A percentile compares a stretch with the other conserved stretches of the same genome.
Evolutionary conservation across 345 rosid genomes (phyloP).

Genomic region (Camelina neglecta): DNA sequence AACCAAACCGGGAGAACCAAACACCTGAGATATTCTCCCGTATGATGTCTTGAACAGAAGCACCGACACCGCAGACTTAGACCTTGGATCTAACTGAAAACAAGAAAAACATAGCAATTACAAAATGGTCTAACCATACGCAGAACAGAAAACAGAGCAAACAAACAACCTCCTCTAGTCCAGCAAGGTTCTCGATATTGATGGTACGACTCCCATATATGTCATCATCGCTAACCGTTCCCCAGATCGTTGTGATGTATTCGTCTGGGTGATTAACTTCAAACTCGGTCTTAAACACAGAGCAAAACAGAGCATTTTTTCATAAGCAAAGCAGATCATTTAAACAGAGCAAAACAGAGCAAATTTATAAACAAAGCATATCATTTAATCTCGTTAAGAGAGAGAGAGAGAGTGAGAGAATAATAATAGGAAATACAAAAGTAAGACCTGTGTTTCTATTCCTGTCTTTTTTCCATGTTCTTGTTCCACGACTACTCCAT

Average conservation of each 20-base stretch:
- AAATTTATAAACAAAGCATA: too few relatives aligned
- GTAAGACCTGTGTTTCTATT: not conserved
- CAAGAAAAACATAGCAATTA: too few relatives aligned
- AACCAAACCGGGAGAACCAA: too few relatives aligned
- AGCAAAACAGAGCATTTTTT: not conserved
- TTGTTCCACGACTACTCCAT: not conserved
- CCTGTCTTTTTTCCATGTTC: not conserved
- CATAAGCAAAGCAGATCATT: too few relatives aligned
- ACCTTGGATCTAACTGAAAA: not conserved
- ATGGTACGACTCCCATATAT: too few relatives aligned
- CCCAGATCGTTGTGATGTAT: not conserved
- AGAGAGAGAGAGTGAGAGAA: not conserved
- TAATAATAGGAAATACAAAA: too few relatives aligned
- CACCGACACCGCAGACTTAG: not conserved
- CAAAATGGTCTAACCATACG: too few relatives aligned
- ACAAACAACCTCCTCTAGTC: too few relatives aligned
- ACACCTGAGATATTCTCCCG: slow-evolving; percentile 4
- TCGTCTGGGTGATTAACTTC: too few relatives aligned
- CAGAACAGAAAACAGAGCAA: too few relatives aligned
- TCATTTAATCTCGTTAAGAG: not conserved
- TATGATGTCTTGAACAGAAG: slow-evolving; percentile 21
- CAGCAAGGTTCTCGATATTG: too few relatives aligned
- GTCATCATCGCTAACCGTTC: not conserved
- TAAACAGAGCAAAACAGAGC: not conserved
- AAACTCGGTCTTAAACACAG: not conserved